Evolutionary conservation across 2,329 filamentous ascomycete genomes (phyloP), one percentile per base, ranked within the genome.

Genomic region (Microascus cirrosus): DNA sequence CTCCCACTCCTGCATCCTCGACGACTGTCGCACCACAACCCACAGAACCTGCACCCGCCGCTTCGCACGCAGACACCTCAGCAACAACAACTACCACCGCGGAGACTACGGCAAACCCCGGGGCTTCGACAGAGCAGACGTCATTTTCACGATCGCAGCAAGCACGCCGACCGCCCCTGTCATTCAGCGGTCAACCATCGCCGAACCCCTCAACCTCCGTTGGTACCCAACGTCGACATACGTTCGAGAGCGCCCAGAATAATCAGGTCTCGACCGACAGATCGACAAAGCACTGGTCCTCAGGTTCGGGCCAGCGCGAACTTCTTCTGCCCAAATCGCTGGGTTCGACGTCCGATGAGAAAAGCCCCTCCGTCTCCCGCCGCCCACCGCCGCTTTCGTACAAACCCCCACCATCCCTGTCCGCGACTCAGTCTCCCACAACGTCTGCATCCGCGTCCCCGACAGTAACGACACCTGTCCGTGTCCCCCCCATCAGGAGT

Each of bases 401-500:
- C 66, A 73, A 69, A 61, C 67, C 68, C 28, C 70, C 68, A 42
- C 64, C 64, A 34, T 66, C 58, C 61, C 63, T 66, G 48, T 62
- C 61, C 59, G 62, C 65, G 53, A 65, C 67, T 20, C 65, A 66
- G 51, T 68, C 59, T 6, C 53, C 58, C 22, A 58, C 58, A 39
- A 57, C 58, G 12, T 56, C 56, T 25, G 53, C 58, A 39, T 53
- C 59, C 35, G 59, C 55, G 48, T 58, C 58, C 42, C 61, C 61
- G 59, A 64, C 64, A 58, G 65, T 64, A 59, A 63, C 69, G 52
- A 64, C 66, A 13, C 68, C 71, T 32, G 69, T 71, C 59, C 72
- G 73, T 54, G 73, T 82, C 48, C 78, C 80, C 18, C 80, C 80
- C 8, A 82, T 82, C 65, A 77, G 81, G 58, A 71, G 73, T 10